Evolutionary conservation across 2,329 filamentous ascomycete genomes (phyloP).

Genomic region (Thielaviopsis musarum): DNA sequence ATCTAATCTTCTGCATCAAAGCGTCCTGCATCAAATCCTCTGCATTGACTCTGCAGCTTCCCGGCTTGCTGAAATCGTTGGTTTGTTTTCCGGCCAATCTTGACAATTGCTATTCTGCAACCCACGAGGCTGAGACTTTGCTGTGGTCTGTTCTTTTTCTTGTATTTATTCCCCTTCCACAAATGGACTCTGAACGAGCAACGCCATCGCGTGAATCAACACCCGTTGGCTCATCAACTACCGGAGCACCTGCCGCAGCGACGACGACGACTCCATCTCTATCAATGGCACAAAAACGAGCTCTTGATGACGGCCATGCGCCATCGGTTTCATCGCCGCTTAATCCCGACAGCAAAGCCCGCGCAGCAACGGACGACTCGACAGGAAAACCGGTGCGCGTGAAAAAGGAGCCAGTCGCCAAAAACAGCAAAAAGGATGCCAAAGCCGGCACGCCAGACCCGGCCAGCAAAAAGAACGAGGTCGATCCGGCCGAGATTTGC

Average conservation of each 20-base stretch:
- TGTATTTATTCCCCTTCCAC: neutral
- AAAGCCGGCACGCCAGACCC: constrained; percentile 35
- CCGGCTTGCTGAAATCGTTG: neutral
- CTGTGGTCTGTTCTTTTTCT: neutral
- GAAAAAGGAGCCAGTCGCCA: constrained; percentile 46
- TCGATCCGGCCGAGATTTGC: constrained; percentile 27
- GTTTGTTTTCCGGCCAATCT: neutral
- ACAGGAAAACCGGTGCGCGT: constrained; percentile 26
- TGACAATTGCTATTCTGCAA: neutral
- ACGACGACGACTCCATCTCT: constrained; percentile 22
- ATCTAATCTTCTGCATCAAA: neutral
- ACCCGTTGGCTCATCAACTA: neutral
- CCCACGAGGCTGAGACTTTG: neutral
- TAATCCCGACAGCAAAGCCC: constrained; percentile 41
- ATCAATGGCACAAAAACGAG: constrained; percentile 46
- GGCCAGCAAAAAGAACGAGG: constrained; percentile 26
- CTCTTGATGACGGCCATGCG: constrained; percentile 51
- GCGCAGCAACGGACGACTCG: constrained; percentile 32
- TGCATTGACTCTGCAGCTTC: neutral
- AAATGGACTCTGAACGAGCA: constrained; percentile 5
- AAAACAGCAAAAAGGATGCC: constrained; percentile 42
- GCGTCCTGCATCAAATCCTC: too few relatives aligned
- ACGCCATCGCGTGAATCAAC: constrained; percentile 8
- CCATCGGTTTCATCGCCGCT: constrained; percentile 59
- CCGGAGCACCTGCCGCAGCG: constrained; percentile 2